Evolutionary conservation across 116 monocot genomes (phyloP), one percentile per base, ranked within the genome.

Genomic region (Thalassia testudinum): DNA sequence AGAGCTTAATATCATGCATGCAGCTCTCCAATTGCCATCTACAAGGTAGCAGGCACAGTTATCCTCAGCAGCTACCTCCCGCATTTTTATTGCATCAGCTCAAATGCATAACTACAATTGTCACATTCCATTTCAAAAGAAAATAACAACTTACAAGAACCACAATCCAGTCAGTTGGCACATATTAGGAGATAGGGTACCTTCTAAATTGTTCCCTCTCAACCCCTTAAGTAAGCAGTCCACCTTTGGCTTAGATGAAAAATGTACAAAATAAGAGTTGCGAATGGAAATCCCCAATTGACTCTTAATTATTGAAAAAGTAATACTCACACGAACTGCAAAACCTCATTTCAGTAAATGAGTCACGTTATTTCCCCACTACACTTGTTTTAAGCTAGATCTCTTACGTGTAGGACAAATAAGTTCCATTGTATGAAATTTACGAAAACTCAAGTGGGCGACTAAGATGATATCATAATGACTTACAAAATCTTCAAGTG

Each of bases 111-210:
- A n/a, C n/a, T n/a, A n/a, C n/a, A n/a, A n/a, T n/a, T n/a, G n/a
- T n/a, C n/a, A n/a, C n/a, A n/a, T n/a, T n/a, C n/a, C n/a, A n/a
- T n/a, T n/a, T n/a, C n/a, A n/a, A n/a, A n/a, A n/a, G n/a, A n/a
- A n/a, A n/a, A n/a, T n/a, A n/a, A n/a, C n/a, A n/a, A 57, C 95
- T 67, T 47, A 95, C 95, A 95, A 95, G 56, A 73, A 95, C 95
- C 95, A 95, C 43, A 95, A 65, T 21, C 95, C 85, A 18, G 95
- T 84, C 52, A 95, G 59, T 58, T 95, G 95, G 62, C 95, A 95
- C 62, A 95, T 79, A 57, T 95, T 88, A 3, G 84, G 74, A 54
- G 95, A 95, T 7, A 95, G 72, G 26, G 64, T 70, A 28, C 95
- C 95, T 66, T 87, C 79, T 54, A 95, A 74, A 62, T 74, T 70